phyloP scores from a whole-genome alignment of 2,329 filamentous ascomycete genomes.

The Lasiodiplodia hormozganensis region DNA sequence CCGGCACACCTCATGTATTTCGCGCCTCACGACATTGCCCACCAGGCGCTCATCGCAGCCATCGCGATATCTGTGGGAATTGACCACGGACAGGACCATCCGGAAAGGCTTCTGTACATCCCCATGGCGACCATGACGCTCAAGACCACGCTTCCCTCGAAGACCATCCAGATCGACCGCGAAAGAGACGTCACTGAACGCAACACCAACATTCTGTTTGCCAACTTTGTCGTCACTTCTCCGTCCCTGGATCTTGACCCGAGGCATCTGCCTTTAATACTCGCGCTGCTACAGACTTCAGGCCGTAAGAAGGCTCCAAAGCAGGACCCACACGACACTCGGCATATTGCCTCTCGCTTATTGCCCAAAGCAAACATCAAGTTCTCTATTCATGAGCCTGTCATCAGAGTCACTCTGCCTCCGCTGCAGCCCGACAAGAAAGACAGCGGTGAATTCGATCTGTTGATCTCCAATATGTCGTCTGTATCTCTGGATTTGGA shows the following conservation, averaged over 20 bases:
- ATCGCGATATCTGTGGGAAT: conserved; percentile 91
- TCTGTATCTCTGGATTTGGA: conserved; percentile 93
- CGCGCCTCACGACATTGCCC: conserved; percentile 86
- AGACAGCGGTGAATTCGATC: conserved; percentile 83
- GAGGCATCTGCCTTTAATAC: conserved; percentile 83
- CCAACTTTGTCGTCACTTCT: conserved; percentile 94
- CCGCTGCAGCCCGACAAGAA: conserved; percentile 66
- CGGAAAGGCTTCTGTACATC: conserved; percentile 87
- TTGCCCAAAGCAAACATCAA: conserved; percentile 95
- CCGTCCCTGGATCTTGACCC: conserved; percentile 93
- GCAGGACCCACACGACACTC: conserved; percentile 48
- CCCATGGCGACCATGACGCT: conserved; percentile 97
- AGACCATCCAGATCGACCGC: conserved; percentile 82
- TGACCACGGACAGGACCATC: conserved; percentile 85
- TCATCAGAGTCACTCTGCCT: conserved; percentile 86
- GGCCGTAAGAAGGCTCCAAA: conserved; percentile 30
- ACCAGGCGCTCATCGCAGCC: conserved; percentile 90
- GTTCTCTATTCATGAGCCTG: conserved; percentile 94
- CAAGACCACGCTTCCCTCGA: conserved; percentile 91
- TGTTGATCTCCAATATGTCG: conserved; percentile 94
- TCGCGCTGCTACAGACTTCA: conserved; percentile 72
- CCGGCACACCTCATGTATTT: conserved; percentile 99
- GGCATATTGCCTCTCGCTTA: conserved; percentile 81
- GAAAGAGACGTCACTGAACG: conserved; percentile 77
- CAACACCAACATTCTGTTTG: conserved; percentile 95